Conservation (phyloP, 139 green algal species). For the Chlamydomonas incerta region DNA sequence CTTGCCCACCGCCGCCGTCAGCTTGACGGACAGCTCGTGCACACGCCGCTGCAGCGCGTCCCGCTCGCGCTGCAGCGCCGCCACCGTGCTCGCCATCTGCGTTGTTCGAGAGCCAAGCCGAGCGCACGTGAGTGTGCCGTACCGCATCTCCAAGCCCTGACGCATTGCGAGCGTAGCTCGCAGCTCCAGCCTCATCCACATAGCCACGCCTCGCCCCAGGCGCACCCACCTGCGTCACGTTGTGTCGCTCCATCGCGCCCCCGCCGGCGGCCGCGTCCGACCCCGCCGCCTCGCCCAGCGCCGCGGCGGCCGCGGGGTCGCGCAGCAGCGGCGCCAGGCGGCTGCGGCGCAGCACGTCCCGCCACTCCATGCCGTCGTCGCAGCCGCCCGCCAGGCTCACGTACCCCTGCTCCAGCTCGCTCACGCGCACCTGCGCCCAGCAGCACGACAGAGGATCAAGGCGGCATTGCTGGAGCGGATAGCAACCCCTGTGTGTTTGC, state of each 20-base stretch:
- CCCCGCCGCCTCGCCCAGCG: not conserved
- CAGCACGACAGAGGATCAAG: too few relatives aligned
- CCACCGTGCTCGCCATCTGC: not conserved
- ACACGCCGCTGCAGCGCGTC: constrained; percentile 31
- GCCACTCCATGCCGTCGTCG: not conserved
- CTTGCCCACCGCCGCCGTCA: constrained; percentile 7
- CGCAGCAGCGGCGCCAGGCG: not conserved
- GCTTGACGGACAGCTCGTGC: constrained; percentile 1
- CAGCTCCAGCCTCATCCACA: too few relatives aligned
- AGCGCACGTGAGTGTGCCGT: too few relatives aligned
- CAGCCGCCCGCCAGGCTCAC: not conserved
- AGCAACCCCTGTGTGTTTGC: too few relatives aligned
- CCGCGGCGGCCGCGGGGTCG: not conserved
- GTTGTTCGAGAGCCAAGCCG: too few relatives aligned
- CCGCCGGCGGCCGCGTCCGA: not conserved
- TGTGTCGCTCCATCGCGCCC: too few relatives aligned
- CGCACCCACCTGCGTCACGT: not conserved
- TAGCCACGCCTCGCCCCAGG: too few relatives aligned
- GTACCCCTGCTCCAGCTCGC: constrained; percentile 38
- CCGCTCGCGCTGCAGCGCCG: constrained; percentile 22
- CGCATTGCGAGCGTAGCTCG: too few relatives aligned
- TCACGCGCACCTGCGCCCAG: not conserved
- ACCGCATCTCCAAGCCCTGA: too few relatives aligned
- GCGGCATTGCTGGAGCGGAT: too few relatives aligned
- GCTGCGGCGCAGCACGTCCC: constrained; percentile 26